Base-by-base conservation (phyloP, 2,329 filamentous ascomycete species). In the Chrysosporium keratinophilum region DNA sequence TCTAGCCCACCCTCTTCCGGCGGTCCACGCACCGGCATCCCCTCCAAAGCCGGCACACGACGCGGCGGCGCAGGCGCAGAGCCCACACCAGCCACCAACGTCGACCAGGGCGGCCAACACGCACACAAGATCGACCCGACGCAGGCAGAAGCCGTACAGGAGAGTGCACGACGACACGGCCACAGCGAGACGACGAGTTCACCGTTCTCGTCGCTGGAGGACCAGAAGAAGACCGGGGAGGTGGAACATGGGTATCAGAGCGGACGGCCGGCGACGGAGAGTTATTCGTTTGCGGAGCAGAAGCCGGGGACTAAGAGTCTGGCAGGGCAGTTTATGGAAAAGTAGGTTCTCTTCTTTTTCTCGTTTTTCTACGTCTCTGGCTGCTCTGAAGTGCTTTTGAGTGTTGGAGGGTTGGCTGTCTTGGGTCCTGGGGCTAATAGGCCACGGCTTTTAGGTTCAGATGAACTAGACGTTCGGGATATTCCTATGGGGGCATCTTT, bases 241-340 rank as follows among this genome's bases (percentile, higher is more conserved):
- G 23, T 28, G 23, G 46, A 53, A 19, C 10, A 17, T n/a, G 49
- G 39, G 23, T 43, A 14, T 28, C 37, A 51, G 5, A 37, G 39
- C 14, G 42, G 41, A 15, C 41, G 37, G 19, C 23, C 41, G 11
- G 14, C 11, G 31, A 7, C 15, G 35, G 17, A 49, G 52, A 17
- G 31, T 7, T 43, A 49, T 43, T 14, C 20, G 12, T 54, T 54
- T 37, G 52, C 52, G 17, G 37, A 54, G 33, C 52, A 49, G 31
- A 49, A 48, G 52, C 52, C 52, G n/a, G 52, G 52, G 7, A 54
- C 20, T 19, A 54, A 54, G 52, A 44, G 52, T 28, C 23, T 54
- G 11, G 35, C 45, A n/a, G 52, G 52, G 14, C 43, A 54, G 37
- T 49, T 48, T 41, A 48, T 40, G 52, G 52, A 54, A 10, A 54